Conservation (phyloP, 257 asterid species). For the Solanum bukasovii region DNA sequence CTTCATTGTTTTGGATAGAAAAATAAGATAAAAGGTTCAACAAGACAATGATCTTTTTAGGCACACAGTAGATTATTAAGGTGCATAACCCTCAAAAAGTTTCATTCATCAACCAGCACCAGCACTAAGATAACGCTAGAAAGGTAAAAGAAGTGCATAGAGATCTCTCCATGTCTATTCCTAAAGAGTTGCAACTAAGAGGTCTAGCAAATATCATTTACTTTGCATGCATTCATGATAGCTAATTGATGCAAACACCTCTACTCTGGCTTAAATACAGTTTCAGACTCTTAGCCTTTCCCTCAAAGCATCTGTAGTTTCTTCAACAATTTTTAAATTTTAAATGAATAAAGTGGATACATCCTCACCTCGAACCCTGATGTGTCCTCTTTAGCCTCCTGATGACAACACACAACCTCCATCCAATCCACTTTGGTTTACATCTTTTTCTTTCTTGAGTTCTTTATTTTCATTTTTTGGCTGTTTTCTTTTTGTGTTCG, state of each 20-base stretch:
- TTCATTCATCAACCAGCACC: background rate
- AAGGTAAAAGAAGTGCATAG: background rate
- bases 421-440: background rate
- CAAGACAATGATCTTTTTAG: background rate
- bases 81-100: background rate
- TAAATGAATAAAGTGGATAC: background rate
- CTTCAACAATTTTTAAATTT: background rate
- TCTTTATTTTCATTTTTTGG: background rate
- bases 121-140: background rate
- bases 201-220: background rate
- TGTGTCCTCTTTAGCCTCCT: background rate
- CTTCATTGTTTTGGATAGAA: background rate
- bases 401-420: background rate
- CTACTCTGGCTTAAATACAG: background rate
- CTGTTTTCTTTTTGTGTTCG: background rate
- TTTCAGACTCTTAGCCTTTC: background rate
- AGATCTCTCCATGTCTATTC: background rate
- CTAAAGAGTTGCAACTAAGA: background rate
- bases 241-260: background rate
- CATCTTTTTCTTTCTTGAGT: background rate
- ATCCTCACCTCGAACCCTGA: background rate
- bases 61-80: background rate
- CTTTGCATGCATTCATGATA: background rate
- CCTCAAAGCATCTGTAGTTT: background rate
- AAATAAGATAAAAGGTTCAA: background rate